A percentile compares a stretch with the other conserved stretches of the same genome.
Conservation (phyloP, 176 grass and related monocot genomes). For the Typha latifolia region DNA sequence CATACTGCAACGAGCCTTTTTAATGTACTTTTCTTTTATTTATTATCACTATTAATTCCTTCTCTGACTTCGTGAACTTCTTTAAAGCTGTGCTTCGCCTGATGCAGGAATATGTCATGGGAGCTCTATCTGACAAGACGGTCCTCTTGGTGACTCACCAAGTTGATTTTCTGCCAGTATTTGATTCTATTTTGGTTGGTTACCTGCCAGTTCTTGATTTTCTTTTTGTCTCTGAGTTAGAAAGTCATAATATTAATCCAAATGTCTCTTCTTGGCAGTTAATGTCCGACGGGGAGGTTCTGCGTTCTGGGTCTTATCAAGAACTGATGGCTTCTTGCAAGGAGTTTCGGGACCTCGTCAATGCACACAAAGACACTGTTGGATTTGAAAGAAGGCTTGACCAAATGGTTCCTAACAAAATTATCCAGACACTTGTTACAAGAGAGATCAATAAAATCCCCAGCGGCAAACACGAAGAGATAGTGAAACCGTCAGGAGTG, state of each 20-base stretch:
- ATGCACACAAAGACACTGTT: constrained; percentile 64
- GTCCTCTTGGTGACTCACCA: too few relatives aligned
- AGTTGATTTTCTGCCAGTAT: constrained; percentile 84
- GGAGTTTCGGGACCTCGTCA: constrained; percentile 78
- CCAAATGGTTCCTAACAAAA: constrained; percentile 13
- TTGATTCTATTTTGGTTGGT: constrained; percentile 65
- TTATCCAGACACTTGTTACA: constrained; percentile 17
- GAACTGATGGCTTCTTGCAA: constrained; percentile 46
- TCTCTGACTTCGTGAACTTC: neutral
- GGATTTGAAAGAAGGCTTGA: too few relatives aligned
- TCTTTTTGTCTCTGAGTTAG: too few relatives aligned
- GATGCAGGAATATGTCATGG: constrained; percentile 78
- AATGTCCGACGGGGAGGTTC: constrained; percentile 70
- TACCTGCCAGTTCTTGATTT: too few relatives aligned
- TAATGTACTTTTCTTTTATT: constrained; percentile 33
- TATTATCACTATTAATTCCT: neutral
- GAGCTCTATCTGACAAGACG: constrained; percentile 65
- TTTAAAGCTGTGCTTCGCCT: constrained; percentile 5
- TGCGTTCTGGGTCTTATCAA: constrained; percentile 45
- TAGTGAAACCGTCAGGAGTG: constrained; percentile 15
- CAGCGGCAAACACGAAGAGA: constrained; percentile 24
- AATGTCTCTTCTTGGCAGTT: constrained; percentile 36
- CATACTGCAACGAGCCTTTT: constrained; percentile 78
- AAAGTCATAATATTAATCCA: too few relatives aligned
- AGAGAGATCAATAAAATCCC: constrained; percentile 30